Evolutionary conservation across 345 rosid species (phyloP).

Genomic region (Aurinia saxatilis): DNA sequence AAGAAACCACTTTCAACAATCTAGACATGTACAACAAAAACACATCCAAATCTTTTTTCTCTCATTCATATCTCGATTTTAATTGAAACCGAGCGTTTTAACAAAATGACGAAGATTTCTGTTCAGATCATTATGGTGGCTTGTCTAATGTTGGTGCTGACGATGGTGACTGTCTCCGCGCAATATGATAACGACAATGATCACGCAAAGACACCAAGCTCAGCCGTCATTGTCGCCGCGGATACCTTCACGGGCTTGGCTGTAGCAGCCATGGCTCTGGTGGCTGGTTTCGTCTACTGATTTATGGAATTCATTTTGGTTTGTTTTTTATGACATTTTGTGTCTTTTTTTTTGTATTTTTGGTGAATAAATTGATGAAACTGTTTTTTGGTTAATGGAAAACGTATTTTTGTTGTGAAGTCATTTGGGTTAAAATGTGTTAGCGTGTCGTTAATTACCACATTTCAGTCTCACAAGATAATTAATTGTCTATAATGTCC

Average conservation of each 20-base stretch:
- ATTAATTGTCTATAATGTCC: too few species aligned
- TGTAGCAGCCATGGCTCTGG: background rate
- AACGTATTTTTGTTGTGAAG: too few species aligned
- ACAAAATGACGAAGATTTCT: background rate
- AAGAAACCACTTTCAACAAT: too few species aligned
- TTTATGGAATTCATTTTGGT: background rate
- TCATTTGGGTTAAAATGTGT: too few species aligned
- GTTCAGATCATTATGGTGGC: background rate
- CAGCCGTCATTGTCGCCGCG: background rate
- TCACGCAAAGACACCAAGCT: background rate
- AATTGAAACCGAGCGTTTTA: too few species aligned
- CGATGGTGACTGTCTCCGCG: constrained; percentile 3
- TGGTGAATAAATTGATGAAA: background rate
- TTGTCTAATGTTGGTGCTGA: constrained; percentile 9
- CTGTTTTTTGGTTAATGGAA: too few species aligned
- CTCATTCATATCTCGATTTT: too few species aligned
- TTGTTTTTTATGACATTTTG: background rate
- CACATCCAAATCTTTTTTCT: too few species aligned
- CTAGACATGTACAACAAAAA: too few species aligned
- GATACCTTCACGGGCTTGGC: background rate
- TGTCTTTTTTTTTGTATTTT: background rate
- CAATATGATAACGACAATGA: constrained; percentile 4
- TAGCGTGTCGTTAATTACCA: too few species aligned
- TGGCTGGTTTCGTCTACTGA: constrained; percentile 10
- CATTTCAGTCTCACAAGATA: too few species aligned